Base-by-base conservation (phyloP, 2,329 filamentous ascomycete genomes). In the Claviceps purpurea region DNA sequence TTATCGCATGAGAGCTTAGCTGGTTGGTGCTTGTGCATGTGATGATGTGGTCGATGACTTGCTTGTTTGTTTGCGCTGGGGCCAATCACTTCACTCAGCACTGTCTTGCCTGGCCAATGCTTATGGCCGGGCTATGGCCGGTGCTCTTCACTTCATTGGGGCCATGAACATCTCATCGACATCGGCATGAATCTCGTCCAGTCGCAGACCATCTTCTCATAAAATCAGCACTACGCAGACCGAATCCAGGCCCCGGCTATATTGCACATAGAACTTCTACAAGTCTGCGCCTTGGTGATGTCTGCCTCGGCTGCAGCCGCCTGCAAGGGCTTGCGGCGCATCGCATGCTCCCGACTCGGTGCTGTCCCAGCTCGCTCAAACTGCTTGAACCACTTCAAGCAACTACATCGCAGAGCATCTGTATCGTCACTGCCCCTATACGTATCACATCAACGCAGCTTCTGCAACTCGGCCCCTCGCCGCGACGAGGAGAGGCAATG, bases 401-500 rank as follows among this genome's bases (percentile, higher is more conserved):
- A 38, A 34, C 30, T 34, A 34, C 30, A 11, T 34, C 30, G 10
- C 30, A 34, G 30, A 34, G 30, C 10, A 34, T 34, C 30, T 13
- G 38, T 16, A 16, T 39, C 39, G 18, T 53, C 38, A 11, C 11
- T 40, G 24, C 20, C 52, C 20, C 3, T 30, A 18, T 20, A 22
- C n/a, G 20, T 5, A 16, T 20, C 30, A 11, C 30, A 13, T 5
- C 40, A 44, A 45, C 20, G 16, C 20, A 18, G 14, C 30, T 54
- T 56, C 38, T 48, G 52, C 8, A 22, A 47, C 22, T 43, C 52
- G 2, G 18, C 24, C 10, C 22, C 40, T 44, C 47, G 20, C 13
- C 14, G 42, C 20, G n/a, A 50, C 2, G 65, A 68, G 6, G 70
- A 72, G 52, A 76, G 85, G 56, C 72, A 87, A 73, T 96, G 90